These are phyloP conservation scores for Rhododendron ovatum DNA, from an alignment of 148 eudicot species.

Conservation along the genomic window DNA sequence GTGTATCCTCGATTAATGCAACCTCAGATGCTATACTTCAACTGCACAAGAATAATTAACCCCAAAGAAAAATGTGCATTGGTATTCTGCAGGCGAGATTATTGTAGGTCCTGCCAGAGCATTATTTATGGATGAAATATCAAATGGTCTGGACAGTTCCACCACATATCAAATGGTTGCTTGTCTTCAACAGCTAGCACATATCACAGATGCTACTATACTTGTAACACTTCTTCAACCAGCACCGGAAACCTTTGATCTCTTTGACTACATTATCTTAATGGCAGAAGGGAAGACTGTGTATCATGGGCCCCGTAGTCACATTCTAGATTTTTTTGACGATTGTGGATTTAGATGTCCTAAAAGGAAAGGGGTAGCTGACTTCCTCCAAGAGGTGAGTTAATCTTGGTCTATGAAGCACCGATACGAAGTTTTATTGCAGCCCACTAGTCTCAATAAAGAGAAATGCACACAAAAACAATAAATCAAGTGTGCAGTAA, in stretches of 20 bases:
- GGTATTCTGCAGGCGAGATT: constrained; percentile 62
- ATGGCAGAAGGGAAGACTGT: constrained; percentile 80
- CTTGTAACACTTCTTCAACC: constrained; percentile 84
- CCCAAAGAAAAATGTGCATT: not conserved
- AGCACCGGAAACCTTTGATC: constrained; percentile 72
- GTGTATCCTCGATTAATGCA: no score
- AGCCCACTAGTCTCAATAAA: not conserved
- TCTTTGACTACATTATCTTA: constrained; percentile 83
- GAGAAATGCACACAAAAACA: not conserved
- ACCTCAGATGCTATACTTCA: not conserved
- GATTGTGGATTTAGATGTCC: constrained; percentile 78
- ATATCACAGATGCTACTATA: constrained; percentile 65
- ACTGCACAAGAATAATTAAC: not conserved
- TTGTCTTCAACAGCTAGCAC: constrained; percentile 66
- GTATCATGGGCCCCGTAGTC: constrained; percentile 67
- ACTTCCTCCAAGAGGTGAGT: constrained; percentile 84
- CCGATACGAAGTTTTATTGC: not conserved
- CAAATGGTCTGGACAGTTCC: constrained; percentile 50
- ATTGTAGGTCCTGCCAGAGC: constrained; percentile 73
- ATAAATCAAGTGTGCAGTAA: not conserved
- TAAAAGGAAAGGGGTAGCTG: constrained; percentile 75
- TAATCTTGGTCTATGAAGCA: not conserved
- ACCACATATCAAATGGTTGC: constrained; percentile 74
- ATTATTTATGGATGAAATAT: not conserved
- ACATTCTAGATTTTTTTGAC: constrained; percentile 51